Conservation (phyloP, 495 filamentous ascomycete species). For the Amphirosellinia nigrospora region DNA sequence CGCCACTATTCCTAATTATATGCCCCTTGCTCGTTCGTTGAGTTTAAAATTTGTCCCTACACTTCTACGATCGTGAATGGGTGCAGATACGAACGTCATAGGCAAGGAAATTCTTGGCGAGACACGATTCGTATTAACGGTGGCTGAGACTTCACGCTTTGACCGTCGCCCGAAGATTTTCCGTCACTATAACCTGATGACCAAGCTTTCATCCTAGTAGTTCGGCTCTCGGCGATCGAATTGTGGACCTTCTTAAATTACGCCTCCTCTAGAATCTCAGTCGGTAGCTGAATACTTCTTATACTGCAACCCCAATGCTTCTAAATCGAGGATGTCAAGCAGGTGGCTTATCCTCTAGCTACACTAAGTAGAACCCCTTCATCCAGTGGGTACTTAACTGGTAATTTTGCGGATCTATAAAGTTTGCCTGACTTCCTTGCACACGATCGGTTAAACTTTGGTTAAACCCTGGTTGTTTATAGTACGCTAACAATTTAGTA, state of each 20-base stretch:
- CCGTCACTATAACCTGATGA: neutral
- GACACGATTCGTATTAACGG: neutral
- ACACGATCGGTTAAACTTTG: too few species aligned
- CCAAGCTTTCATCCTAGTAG: neutral
- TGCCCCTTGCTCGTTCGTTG: neutral
- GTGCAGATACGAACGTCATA: neutral
- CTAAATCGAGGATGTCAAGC: too few species aligned
- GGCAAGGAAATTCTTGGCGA: neutral
- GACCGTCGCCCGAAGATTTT: constrained; percentile 2
- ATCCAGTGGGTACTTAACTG: too few species aligned
- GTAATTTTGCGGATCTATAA: too few species aligned
- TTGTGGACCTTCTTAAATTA: neutral
- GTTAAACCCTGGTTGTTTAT: too few species aligned
- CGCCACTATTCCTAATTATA: neutral
- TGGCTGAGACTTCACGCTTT: constrained; percentile 3
- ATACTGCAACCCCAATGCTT: too few species aligned
- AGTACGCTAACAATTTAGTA: too few species aligned
- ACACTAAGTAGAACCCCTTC: too few species aligned
- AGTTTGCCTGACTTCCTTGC: too few species aligned
- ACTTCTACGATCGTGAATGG: neutral
- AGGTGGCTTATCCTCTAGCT: too few species aligned
- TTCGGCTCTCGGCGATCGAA: neutral
- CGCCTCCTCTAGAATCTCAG: too few species aligned
- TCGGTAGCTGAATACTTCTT: too few species aligned
- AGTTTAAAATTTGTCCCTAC: neutral